Conservation (phyloP, 106 monocot species). For the Platanthera guangdongensis region DNA sequence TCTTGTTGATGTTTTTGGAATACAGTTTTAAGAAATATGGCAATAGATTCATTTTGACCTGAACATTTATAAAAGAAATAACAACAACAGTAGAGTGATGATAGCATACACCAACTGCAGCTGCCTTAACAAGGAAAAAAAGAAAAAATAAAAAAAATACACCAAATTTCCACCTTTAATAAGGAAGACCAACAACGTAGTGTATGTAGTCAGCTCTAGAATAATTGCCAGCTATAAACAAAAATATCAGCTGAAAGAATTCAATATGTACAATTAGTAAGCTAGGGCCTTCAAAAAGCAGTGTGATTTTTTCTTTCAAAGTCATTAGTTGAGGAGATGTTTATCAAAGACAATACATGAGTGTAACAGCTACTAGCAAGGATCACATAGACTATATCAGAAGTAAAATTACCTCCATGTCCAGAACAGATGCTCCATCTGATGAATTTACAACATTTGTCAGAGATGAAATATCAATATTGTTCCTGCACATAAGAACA, state of each 20-base stretch:
- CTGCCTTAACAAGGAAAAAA: neutral
- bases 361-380: neutral
- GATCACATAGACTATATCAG: neutral
- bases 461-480: conserved; percentile 20
- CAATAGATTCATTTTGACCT: too few relatives aligned
- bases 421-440: conserved; percentile 51
- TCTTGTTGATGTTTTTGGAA: too few relatives aligned
- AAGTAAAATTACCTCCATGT: conserved; percentile 52
- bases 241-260: neutral
- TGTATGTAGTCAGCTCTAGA: neutral
- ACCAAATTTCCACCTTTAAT: neutral
- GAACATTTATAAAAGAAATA: too few relatives aligned
- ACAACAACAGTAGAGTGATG: too few relatives aligned
- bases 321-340: neutral
- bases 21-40: too few relatives aligned
- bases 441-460: conserved; percentile 16
- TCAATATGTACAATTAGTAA: neutral
- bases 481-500: conserved; percentile 22
- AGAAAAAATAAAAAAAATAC: neutral
- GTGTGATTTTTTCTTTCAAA: neutral
- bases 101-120: too few relatives aligned
- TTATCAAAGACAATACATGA: neutral
- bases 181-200: neutral
- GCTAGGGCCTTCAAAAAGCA: neutral
- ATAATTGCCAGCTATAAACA: neutral